A percentile compares a stretch with the other conserved stretches of the same genome.
These are phyloP conservation scores for Paraconiothyrium brasiliense DNA, from an alignment of 2,329 filamentous ascomycete species.

Conservation along the genomic window DNA sequence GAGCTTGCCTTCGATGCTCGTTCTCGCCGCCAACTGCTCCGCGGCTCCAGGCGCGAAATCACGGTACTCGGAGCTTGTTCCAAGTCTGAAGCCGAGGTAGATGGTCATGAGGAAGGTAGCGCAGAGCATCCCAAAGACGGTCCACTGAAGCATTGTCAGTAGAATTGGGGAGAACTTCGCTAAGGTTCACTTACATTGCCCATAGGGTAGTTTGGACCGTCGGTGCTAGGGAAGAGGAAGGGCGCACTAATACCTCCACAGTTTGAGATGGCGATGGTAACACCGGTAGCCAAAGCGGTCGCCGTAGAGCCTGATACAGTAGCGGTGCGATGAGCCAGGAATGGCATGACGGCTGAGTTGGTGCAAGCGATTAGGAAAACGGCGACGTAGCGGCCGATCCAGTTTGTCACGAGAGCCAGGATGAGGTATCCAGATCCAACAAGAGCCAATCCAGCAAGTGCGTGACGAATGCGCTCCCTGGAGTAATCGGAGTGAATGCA, in stretches of 20 bases:
- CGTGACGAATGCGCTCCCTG: constrained; percentile 32
- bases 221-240: constrained; percentile 27
- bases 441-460: constrained; percentile 26
- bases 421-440: constrained; percentile 32
- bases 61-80: constrained; percentile 33
- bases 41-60: constrained; percentile 32
- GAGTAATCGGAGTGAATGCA: constrained; percentile 35
- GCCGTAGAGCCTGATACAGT: constrained; percentile 33
- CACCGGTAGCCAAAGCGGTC: constrained; percentile 33
- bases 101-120: constrained; percentile 29
- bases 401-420: constrained; percentile 29
- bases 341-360: constrained; percentile 32
- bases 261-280: constrained; percentile 34
- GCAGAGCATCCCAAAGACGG: constrained; percentile 31
- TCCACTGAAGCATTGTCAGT: constrained; percentile 23
- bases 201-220: constrained; percentile 33
- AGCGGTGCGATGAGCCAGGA: constrained; percentile 32
- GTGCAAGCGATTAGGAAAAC: constrained; percentile 35
- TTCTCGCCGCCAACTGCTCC: constrained; percentile 20
- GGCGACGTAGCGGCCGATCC: constrained; percentile 32
- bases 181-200: constrained; percentile 24
- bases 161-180: background rate
- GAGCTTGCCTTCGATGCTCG: background rate
- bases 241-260: constrained; percentile 34
- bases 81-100: constrained; percentile 32